Conservation (phyloP, 106 monocot species). For the Dactylorhiza incarnata region DNA sequence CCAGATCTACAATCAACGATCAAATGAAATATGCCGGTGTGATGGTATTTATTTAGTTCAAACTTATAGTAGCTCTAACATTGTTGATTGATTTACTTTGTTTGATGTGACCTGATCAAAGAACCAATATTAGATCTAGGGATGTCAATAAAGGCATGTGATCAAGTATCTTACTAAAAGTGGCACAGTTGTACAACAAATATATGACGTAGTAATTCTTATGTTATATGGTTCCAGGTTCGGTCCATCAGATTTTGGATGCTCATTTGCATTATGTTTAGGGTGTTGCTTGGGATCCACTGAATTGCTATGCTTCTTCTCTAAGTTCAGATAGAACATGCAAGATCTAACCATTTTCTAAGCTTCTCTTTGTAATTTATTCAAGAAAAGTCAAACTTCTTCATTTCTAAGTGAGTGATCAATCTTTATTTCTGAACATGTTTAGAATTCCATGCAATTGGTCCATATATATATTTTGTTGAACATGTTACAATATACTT, state of each 20-base stretch:
- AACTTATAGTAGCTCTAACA: too few species aligned
- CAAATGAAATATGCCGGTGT: too few species aligned
- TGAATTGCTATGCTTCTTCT: constrained; percentile 79
- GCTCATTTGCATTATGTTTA: constrained; percentile 93
- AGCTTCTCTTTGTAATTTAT: constrained; percentile 22
- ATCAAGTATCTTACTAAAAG: not conserved
- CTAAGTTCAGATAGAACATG: constrained; percentile 95
- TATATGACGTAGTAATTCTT: constrained; percentile 2
- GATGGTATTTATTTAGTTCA: too few species aligned
- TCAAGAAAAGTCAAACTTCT: not conserved
- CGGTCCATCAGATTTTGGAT: constrained; percentile 86
- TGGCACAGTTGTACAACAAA: not conserved
- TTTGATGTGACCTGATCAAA: too few species aligned
- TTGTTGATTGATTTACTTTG: too few species aligned
- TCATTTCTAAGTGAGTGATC: too few species aligned
- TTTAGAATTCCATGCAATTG: too few species aligned
- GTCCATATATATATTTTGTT: too few species aligned
- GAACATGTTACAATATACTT: too few species aligned
- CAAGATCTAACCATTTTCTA: constrained; percentile 86
- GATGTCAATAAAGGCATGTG: constrained; percentile 65
- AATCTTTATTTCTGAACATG: too few species aligned
- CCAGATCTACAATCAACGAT: too few species aligned
- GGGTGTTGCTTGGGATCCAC: constrained; percentile 96
- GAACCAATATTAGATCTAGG: too few species aligned
- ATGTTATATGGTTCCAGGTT: constrained; percentile 37